Base-by-base conservation (phyloP, 495 filamentous ascomycete species). In the Neohortaea acidophila region DNA sequence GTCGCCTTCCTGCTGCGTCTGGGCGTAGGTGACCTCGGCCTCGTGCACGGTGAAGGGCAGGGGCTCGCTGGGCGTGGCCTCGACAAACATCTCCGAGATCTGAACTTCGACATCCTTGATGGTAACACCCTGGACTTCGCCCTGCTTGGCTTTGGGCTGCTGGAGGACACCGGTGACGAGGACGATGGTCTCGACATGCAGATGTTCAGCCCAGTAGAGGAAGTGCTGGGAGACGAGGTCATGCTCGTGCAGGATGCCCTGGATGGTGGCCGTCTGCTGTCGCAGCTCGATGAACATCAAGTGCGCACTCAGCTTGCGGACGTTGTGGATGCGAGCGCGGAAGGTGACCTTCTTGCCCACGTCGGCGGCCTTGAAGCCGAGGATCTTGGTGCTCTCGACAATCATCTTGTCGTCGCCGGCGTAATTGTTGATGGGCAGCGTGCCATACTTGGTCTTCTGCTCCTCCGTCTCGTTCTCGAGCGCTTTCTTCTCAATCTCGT, bases 221-320 rank as follows among this genome's bases (percentile, higher is more conserved):
- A 61, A 84, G 61, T 53, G 75, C 52, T 53, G 63, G 44, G 64
- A 69, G 26, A 64, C 64, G 45, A 66, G 63, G 51, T 19, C 73
- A 68, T 45, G 64, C 60, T 51, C 75, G 72, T 37, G 75, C 64
- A 49, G 81, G 24, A 79, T 72, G 36, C 74, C 85, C 65, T 94
- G 86, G 13, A 94, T 74, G 19, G 82, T 77, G 53, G 75, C 72
- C 33, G 75, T 73, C 53, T 81, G 77, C 64, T 93, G 78, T 39
- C 85, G 69, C 38, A 96, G 69, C 59, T 89, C 82, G 52, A 94
- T 69, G 63, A 96, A 94, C 39, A 74, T 79, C 66, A 94, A 75
- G 62, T 94, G 91, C 43, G 84, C 79, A 48, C 83, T 81, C 64
- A 94, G 82, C 44, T 80, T 77, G 46, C 87, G 68, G 15, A 80